These are phyloP conservation scores for Barnettozyma siamensis DNA, from an alignment of 805 yeast species.

Conservation along the genomic window DNA sequence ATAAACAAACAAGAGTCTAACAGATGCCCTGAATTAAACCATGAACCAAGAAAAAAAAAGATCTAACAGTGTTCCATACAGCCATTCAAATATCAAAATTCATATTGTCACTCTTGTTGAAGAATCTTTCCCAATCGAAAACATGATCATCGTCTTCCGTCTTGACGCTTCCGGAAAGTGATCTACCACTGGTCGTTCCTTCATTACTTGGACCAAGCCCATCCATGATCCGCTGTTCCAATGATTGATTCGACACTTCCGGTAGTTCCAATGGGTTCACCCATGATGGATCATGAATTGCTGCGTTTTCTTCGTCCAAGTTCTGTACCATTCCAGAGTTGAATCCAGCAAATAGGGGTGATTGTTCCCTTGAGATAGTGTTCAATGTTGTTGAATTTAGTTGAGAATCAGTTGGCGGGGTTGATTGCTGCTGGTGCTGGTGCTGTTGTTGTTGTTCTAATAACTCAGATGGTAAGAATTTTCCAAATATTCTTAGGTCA, in stretches of 20 bases:
- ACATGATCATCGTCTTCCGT: constrained; percentile 17
- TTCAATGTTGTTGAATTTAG: no score
- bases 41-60: no score
- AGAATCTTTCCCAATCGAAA: constrained; percentile 26
- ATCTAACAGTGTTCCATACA: no score
- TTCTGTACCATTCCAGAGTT: neutral
- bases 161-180: constrained; percentile 6
- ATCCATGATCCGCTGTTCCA: no score
- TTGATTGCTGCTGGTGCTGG: neutral
- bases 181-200: neutral
- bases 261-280: constrained; percentile 1
- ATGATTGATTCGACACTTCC: neutral
- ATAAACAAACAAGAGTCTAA: no score
- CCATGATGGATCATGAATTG: constrained; percentile 1
- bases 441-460: constrained; percentile 22
- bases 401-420: no score
- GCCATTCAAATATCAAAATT: constrained; percentile 9
- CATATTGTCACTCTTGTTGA: constrained; percentile 19
- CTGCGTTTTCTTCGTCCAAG: neutral
- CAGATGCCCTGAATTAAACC: no score
- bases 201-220: neutral
- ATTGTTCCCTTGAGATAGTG: no score
- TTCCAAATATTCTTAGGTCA: constrained; percentile 78
- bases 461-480: constrained; percentile 79
- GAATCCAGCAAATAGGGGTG: no score